Conservation (phyloP, 108 stramenopile genomes). For the Discostella pseudostelligera region DNA sequence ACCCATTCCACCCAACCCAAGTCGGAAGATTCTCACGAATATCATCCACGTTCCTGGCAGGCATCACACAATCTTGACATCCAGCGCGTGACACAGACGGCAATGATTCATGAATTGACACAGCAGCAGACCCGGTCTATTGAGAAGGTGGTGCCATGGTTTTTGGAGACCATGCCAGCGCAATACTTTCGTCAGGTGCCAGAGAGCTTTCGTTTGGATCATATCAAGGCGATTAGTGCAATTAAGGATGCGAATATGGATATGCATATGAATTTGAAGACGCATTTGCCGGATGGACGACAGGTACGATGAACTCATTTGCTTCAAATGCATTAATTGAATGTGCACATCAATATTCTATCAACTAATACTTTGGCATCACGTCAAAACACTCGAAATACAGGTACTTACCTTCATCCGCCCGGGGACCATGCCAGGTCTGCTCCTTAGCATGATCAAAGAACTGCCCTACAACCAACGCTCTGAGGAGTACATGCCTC, state of each 20-base stretch:
- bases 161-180: constrained; percentile 91
- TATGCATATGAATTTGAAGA: constrained; percentile 76
- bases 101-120: constrained; percentile 81
- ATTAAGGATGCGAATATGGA: constrained; percentile 80
- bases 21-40: neutral
- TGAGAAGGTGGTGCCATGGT: constrained; percentile 93
- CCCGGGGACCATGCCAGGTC: constrained; percentile 79
- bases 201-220: constrained; percentile 90
- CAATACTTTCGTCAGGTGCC: constrained; percentile 91
- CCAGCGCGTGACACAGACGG: constrained; percentile 73
- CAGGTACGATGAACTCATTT: constrained; percentile 14
- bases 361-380: no score
- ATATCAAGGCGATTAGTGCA: constrained; percentile 94
- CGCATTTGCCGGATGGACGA: constrained; percentile 69
- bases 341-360: no score
- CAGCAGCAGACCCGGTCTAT: constrained; percentile 68
- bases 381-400: neutral
- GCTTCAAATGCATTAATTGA: no score
- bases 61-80: constrained; percentile 76
- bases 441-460: constrained; percentile 77
- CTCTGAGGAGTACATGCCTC: constrained; percentile 51
- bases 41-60: constrained; percentile 59
- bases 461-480: constrained; percentile 60
- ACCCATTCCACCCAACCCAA: constrained; percentile 1
- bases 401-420: constrained; percentile 83